Evolutionary conservation across 352 stramenopile species (phyloP).

Genomic region (Pythium myriotylum): DNA sequence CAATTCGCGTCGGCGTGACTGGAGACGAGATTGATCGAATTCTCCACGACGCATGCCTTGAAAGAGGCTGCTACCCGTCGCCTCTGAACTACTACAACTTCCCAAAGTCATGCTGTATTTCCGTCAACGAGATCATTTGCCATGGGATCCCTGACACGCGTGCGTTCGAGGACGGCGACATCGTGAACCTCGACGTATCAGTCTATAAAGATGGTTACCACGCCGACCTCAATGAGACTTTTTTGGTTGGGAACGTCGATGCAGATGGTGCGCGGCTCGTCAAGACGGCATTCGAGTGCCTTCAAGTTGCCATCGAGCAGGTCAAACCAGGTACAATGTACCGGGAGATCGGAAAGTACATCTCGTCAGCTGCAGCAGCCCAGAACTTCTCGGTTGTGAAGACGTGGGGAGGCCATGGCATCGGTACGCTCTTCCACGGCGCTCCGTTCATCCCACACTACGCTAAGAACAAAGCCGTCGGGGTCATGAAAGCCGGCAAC

Average conservation of each 20-base stretch:
- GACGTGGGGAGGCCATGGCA: slow-evolving; percentile 98
- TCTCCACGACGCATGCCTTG: slow-evolving; percentile 93
- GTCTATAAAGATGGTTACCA: slow-evolving; percentile 98
- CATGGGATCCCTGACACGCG: slow-evolving; percentile 97
- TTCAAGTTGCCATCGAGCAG: slow-evolving; percentile 82
- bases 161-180: slow-evolving; percentile 95
- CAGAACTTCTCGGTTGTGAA: slow-evolving; percentile 94
- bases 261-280: slow-evolving; percentile 91
- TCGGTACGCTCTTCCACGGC: slow-evolving; percentile 97
- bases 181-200: slow-evolving; percentile 98
- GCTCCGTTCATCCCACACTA: slow-evolving; percentile 97
- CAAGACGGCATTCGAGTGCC: slow-evolving; percentile 94
- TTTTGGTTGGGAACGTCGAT: slow-evolving; percentile 96
- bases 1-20: slow-evolving; percentile 89
- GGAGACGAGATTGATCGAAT: slow-evolving; percentile 97
- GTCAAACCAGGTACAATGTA: slow-evolving; percentile 96
- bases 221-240: slow-evolving; percentile 98
- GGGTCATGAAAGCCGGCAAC: slow-evolving; percentile 97
- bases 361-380: slow-evolving; percentile 83
- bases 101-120: slow-evolving; percentile 90
- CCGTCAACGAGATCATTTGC: slow-evolving; percentile 96
- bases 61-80: slow-evolving; percentile 94
- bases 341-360: slow-evolving; percentile 93
- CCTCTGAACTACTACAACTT: slow-evolving; percentile 98
- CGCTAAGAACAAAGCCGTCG: slow-evolving; percentile 97